phyloP scores from a whole-genome alignment of 179 eudicot species.

The Silene vulgaris region DNA sequence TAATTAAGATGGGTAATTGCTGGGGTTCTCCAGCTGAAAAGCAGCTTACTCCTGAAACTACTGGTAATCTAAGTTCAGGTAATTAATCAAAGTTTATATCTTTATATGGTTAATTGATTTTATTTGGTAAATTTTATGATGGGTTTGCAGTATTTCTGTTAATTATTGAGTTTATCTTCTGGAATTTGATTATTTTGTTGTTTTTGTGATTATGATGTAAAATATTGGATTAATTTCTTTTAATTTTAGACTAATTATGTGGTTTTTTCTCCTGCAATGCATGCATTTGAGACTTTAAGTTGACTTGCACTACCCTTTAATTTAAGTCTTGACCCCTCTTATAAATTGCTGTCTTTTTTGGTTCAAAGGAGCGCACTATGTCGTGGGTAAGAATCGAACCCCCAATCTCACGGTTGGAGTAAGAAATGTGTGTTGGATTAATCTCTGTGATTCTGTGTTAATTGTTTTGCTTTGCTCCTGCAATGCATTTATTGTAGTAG shows the following conservation, averaged over 20 bases:
- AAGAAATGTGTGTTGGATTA: background rate
- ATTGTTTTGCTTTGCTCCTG: slow-evolving; percentile 2
- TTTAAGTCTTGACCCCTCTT: background rate
- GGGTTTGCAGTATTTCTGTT: slow-evolving; percentile 6
- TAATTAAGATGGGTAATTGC: slow-evolving; percentile 45
- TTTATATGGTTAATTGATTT: background rate
- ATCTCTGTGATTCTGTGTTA: slow-evolving; percentile 2
- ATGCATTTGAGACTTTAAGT: background rate
- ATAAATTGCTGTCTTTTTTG: background rate
- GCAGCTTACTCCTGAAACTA: slow-evolving; percentile 33
- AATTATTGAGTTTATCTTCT: background rate
- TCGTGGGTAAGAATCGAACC: too few relatives aligned
- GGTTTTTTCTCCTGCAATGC: background rate
- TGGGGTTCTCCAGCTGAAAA: slow-evolving; percentile 37
- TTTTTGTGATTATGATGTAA: background rate
- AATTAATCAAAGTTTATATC: background rate
- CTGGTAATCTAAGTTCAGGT: slow-evolving; percentile 49
- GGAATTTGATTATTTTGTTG: background rate
- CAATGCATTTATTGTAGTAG: background rate
- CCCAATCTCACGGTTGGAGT: too few relatives aligned
- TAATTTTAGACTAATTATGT: background rate
- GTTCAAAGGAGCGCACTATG: too few relatives aligned
- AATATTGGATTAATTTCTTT: background rate
- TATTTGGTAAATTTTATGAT: background rate
- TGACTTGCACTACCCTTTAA: background rate